These are phyloP conservation scores for Chalaropsis ovoidea DNA, from an alignment of 2,329 filamentous ascomycete genomes.

Conservation along the genomic window DNA sequence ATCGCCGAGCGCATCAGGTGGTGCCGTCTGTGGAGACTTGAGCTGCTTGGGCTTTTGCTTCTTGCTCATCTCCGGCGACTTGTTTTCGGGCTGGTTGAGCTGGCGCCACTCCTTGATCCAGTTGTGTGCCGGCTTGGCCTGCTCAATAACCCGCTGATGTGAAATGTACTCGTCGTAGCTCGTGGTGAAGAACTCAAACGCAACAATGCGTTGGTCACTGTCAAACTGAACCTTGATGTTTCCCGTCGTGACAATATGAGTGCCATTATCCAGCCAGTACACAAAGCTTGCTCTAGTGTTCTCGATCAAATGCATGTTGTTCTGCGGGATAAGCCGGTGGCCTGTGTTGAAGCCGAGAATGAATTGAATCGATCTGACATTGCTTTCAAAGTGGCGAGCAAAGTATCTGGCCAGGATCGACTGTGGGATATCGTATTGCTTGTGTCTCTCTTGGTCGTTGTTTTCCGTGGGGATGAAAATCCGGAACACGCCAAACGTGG, in stretches of 20 bases:
- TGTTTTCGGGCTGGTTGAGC: slow-evolving; percentile 44
- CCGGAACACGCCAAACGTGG: slow-evolving; percentile 63
- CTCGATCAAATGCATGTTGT: slow-evolving; percentile 62
- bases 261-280: slow-evolving; percentile 78
- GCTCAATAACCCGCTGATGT: slow-evolving; percentile 52
- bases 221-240: slow-evolving; percentile 72
- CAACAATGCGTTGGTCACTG: slow-evolving; percentile 65
- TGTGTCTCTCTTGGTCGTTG: slow-evolving; percentile 52
- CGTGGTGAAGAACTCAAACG: slow-evolving; percentile 69
- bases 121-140: slow-evolving; percentile 50
- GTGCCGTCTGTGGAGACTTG: slow-evolving; percentile 50
- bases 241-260: slow-evolving; percentile 72
- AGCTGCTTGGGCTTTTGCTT: slow-evolving; percentile 50
- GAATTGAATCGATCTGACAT: slow-evolving; percentile 76
- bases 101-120: slow-evolving; percentile 58
- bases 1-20: slow-evolving; percentile 47
- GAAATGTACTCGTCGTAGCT: slow-evolving; percentile 77
- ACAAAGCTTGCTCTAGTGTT: slow-evolving; percentile 69
- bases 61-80: slow-evolving; percentile 57
- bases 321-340: slow-evolving; percentile 45
- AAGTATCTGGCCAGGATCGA: slow-evolving; percentile 81
- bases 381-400: slow-evolving; percentile 76
- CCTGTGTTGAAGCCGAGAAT: slow-evolving; percentile 53
- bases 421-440: slow-evolving; percentile 77
- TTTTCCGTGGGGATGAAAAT: slow-evolving; percentile 53